These are phyloP conservation scores for Schizophyllum amplum DNA, from an alignment of 1,284 basidiomycete species.

Conservation along the genomic window DNA sequence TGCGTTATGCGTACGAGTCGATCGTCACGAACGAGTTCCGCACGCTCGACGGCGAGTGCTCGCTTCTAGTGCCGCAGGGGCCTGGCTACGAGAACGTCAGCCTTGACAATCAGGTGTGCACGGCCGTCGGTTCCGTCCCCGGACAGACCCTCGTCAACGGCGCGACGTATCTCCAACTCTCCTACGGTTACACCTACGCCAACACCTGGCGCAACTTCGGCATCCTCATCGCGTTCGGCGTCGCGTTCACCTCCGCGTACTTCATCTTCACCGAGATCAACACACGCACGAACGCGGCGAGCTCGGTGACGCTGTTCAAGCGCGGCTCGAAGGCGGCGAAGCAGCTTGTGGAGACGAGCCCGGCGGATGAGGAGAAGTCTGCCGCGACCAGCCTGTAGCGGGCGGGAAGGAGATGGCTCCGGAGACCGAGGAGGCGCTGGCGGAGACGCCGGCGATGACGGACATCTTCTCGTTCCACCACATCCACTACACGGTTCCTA, in stretches of 20 bases:
- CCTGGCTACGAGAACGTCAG: conserved; percentile 35
- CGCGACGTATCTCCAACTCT: conserved; percentile 41
- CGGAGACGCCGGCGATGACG: conserved; percentile 18
- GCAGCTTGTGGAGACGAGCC: conserved; percentile 8
- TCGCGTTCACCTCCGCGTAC: conserved; percentile 37
- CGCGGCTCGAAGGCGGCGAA: conserved; percentile 21
- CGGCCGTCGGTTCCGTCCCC: conserved; percentile 37
- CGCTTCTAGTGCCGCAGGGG: conserved; percentile 36
- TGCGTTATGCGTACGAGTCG: conserved; percentile 36
- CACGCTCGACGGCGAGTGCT: conserved; percentile 33
- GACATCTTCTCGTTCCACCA: conserved; percentile 54
- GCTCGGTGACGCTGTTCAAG: conserved; percentile 32
- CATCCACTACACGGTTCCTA: conserved; percentile 54
- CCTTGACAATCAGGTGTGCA: conserved; percentile 46
- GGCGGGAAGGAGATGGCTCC: neutral
- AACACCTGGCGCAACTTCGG: conserved; percentile 53
- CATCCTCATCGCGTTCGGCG: conserved; percentile 44
- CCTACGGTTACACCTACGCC: conserved; percentile 39
- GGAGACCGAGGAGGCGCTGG: conserved; percentile 13
- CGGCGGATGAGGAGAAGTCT: conserved; percentile 18
- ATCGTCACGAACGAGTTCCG: conserved; percentile 48
- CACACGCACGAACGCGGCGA: conserved; percentile 23
- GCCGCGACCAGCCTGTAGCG: conserved; percentile 8
- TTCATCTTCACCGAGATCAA: conserved; percentile 46
- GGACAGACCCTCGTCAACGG: conserved; percentile 38